Evolutionary conservation across 176 grass and related monocot species (phyloP).

Genomic region (Areca catechu): DNA sequence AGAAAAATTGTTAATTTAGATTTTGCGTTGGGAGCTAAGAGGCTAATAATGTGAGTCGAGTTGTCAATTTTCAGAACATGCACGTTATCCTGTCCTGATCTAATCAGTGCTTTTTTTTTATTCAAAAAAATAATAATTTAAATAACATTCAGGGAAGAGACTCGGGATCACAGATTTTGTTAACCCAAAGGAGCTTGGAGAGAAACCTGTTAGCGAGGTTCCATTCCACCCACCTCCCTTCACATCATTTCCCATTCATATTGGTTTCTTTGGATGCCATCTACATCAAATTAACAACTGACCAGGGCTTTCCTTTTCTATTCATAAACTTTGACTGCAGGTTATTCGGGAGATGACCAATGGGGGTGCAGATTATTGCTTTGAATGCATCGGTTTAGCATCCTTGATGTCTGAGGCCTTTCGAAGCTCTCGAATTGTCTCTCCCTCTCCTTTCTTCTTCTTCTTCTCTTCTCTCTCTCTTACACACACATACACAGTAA

Average conservation of each 20-base stretch:
- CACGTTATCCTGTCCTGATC: not conserved
- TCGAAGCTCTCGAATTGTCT: conserved; percentile 14
- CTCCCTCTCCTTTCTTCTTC: not conserved
- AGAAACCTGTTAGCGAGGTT: not conserved
- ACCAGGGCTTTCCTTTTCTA: too few relatives aligned
- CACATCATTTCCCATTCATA: too few relatives aligned
- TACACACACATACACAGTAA: not conserved
- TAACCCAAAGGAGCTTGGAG: conserved; percentile 6
- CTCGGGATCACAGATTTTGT: conserved; percentile 7
- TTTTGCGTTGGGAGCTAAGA: too few relatives aligned
- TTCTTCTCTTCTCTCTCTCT: not conserved
- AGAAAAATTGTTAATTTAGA: too few relatives aligned
- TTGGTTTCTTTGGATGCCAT: too few relatives aligned
- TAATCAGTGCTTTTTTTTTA: not conserved
- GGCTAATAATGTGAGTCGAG: too few relatives aligned
- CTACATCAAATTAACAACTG: too few relatives aligned
- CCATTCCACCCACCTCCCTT: too few relatives aligned
- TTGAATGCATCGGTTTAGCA: conserved; percentile 37
- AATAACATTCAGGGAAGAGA: not conserved
- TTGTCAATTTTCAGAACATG: not conserved
- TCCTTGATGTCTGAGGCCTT: conserved; percentile 39
- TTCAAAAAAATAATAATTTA: too few relatives aligned
- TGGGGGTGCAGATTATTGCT: conserved; percentile 55
- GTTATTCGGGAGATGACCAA: conserved; percentile 41
- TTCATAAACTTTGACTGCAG: conserved; percentile 4